phyloP scores from a whole-genome alignment of 495 filamentous ascomycete species.

The Penicillium pulvis region DNA sequence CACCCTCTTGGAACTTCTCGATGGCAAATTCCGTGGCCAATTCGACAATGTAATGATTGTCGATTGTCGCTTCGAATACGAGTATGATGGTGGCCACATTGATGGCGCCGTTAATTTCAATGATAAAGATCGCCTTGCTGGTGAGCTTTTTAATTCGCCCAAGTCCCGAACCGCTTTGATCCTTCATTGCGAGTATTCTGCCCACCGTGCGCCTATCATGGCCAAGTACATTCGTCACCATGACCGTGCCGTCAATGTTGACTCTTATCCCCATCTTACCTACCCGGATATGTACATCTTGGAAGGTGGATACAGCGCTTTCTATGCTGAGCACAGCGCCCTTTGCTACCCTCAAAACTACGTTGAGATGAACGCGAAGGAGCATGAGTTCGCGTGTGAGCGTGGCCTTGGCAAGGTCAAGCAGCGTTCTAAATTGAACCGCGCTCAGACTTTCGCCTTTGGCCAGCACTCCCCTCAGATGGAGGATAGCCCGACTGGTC shows the following conservation, averaged over 20 bases:
- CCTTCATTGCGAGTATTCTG: conserved; percentile 98
- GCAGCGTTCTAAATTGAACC: conserved; percentile 77
- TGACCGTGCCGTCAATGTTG: conserved; percentile 81
- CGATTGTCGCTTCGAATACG: conserved; percentile 98
- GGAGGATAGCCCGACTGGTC: conserved; percentile 79
- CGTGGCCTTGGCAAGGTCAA: conserved; percentile 86
- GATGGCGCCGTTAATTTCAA: conserved; percentile 91
- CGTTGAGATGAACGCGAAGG: conserved; percentile 89
- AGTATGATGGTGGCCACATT: conserved; percentile 96
- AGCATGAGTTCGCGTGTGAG: conserved; percentile 89
- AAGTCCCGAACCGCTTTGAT: conserved; percentile 76
- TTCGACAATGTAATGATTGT: conserved; percentile 82
- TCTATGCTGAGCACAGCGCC: conserved; percentile 74
- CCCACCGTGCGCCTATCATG: conserved; percentile 97
- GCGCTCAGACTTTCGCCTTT: conserved; percentile 95
- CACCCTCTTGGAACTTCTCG: conserved; percentile 81
- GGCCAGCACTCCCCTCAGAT: conserved; percentile 66
- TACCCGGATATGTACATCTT: conserved; percentile 98
- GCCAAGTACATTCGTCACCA: conserved; percentile 73
- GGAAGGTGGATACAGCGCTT: conserved; percentile 92
- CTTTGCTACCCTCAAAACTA: conserved; percentile 94
- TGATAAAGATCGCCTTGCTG: conserved; percentile 83
- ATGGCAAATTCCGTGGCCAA: conserved; percentile 73
- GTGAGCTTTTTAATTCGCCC: conserved; percentile 71
- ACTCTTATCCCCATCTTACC: conserved; percentile 79